Evolutionary conservation across 345 rosid species (phyloP).

Genomic region (Gossypium rotundifolium): DNA sequence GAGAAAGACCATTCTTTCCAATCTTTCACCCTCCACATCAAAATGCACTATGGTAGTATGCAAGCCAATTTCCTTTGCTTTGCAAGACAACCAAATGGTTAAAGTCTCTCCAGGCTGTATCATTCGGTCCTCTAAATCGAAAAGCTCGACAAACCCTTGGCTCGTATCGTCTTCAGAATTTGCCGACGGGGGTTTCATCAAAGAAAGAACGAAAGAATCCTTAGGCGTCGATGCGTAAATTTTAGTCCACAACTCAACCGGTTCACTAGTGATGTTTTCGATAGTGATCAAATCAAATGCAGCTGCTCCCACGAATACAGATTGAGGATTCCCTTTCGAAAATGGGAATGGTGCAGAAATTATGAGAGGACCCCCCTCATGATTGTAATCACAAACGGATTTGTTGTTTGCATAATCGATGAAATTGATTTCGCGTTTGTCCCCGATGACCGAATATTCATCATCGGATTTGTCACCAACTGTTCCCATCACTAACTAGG

Average conservation of each 20-base stretch:
- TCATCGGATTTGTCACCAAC: conserved; percentile 48
- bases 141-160: conserved; percentile 38
- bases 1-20: conserved; percentile 63
- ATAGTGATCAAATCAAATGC: conserved; percentile 45
- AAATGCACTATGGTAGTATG: conserved; percentile 57
- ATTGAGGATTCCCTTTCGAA: conserved; percentile 52
- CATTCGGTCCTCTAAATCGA: conserved; percentile 70
- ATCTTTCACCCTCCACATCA: conserved; percentile 40
- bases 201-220: conserved; percentile 54
- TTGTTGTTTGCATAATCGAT: conserved; percentile 61
- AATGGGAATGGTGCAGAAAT: conserved; percentile 73
- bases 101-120: conserved; percentile 58
- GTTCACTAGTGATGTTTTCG: conserved; percentile 45
- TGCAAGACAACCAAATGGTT: conserved; percentile 74
- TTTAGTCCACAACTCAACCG: conserved; percentile 59
- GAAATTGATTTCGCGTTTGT: conserved; percentile 67
- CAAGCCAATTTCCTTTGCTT: conserved; percentile 61
- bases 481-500: conserved; percentile 37
- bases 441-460: conserved; percentile 62
- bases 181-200: conserved; percentile 53
- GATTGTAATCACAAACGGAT: conserved; percentile 43
- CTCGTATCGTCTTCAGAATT: conserved; percentile 14
- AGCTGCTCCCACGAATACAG: conserved; percentile 48
- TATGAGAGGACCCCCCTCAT: conserved; percentile 49
- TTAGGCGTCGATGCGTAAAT: conserved; percentile 61